Conservation (phyloP, 1,284 basidiomycete species). For the Mycena citricolor region DNA sequence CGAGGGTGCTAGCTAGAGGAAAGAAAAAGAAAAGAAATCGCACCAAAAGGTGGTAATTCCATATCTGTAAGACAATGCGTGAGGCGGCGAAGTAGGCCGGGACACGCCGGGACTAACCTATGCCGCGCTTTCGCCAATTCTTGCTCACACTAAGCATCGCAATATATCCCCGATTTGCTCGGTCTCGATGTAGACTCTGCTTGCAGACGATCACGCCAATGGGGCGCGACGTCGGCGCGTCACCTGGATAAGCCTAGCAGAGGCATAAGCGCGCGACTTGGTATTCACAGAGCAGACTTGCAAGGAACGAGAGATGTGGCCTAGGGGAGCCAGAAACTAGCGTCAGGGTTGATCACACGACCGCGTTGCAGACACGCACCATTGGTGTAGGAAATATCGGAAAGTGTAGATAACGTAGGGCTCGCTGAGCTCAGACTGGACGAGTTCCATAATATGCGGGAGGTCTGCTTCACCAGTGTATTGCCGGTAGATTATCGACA, state of each 20-base stretch:
- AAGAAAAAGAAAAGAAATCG: slow-evolving; percentile 40
- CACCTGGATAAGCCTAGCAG: slow-evolving; percentile 58
- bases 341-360: slow-evolving; percentile 28
- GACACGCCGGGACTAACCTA: slow-evolving; percentile 61
- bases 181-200: slow-evolving; percentile 81
- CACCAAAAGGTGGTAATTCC: slow-evolving; percentile 44
- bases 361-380: slow-evolving; percentile 55
- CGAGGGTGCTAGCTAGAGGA: slow-evolving; percentile 67
- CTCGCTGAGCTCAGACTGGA: slow-evolving; percentile 92
- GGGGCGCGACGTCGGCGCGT: slow-evolving; percentile 53
- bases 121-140: slow-evolving; percentile 81
- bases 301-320: slow-evolving; percentile 93
- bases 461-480: slow-evolving; percentile 80
- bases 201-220: slow-evolving; percentile 96
- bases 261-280: not conserved
- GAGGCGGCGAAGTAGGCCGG: slow-evolving; percentile 37
- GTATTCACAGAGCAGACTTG: slow-evolving; percentile 36
- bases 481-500: slow-evolving; percentile 60
- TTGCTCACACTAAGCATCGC: slow-evolving; percentile 94
- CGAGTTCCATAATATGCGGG: slow-evolving; percentile 78
- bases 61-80: slow-evolving; percentile 43
- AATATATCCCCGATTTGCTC: slow-evolving; percentile 89
- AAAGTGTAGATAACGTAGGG: slow-evolving; percentile 95
- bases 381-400: slow-evolving; percentile 92
- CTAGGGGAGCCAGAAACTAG: slow-evolving; percentile 40